A percentile compares a stretch with the other conserved stretches of the same genome.
These are phyloP conservation scores for Eucalyptus grandis DNA, from an alignment of 345 rosid genomes.

Conservation along the genomic window DNA sequence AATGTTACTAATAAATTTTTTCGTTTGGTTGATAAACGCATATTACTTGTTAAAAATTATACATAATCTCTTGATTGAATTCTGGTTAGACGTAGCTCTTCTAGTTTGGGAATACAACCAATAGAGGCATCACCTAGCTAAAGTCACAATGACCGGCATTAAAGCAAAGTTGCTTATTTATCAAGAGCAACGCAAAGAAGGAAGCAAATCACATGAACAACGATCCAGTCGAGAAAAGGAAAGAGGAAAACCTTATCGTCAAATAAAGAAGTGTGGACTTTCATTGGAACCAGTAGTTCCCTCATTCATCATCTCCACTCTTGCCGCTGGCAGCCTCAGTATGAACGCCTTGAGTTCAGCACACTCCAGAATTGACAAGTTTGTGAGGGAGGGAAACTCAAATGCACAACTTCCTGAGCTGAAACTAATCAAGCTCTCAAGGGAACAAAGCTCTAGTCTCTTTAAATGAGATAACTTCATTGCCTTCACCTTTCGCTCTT, in stretches of 20 bases:
- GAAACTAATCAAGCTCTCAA: no score
- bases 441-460: accelerated
- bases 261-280: not conserved
- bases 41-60: no score
- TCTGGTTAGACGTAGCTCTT: no score
- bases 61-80: not conserved
- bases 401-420: no score
- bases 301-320: not conserved
- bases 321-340: not conserved
- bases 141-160: not conserved
- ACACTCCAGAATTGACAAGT: not conserved
- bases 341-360: not conserved
- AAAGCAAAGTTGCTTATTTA: not conserved
- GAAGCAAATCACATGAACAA: no score
- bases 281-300: not conserved
- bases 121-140: no score
- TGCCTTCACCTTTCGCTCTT: no score
- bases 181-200: not conserved
- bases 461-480: accelerated
- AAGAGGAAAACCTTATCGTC: not conserved
- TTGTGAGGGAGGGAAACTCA: no score
- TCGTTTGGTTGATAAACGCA: not conserved
- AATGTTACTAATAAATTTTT: accelerated
- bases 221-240: not conserved
- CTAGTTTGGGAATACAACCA: no score